Evolutionary conservation across 139 green algal species (phyloP), one percentile per base, ranked within the genome.

Genomic region (Coelastrella sp.): DNA sequence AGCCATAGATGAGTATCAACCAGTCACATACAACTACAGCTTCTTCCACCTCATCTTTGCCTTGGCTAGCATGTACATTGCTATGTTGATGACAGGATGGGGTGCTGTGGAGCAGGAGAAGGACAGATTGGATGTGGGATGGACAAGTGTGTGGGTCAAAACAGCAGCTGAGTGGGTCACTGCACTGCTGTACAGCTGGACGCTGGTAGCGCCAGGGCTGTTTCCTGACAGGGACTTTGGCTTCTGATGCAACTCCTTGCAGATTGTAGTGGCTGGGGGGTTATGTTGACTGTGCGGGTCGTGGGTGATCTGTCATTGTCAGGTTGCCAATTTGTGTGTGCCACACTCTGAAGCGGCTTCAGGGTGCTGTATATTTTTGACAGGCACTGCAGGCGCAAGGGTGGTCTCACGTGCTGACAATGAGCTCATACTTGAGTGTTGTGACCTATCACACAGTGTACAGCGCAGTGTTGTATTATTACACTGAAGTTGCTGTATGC

Each of bases 1-100:
- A 73, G 93, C 93, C 4, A 93, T 96, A 66, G 91, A 94, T 4
- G 95, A 97, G 12, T 96, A 96, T 57, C 85, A 94, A 60, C 94
- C 95, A 0, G 93, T 98, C 17, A 94, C 84, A 22, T 98, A 98
- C 95, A 97, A 96, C 95, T 98, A 98, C 93, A 88, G 82, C 24
- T 99, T 99, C 94, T 99, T 99, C 94, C 98, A 99, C 94, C 78
- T 98, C 78, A 96, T 99, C 72, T 99, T 99, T 91, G 97, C 97
- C 4, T 93, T 99, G 78, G 98, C 97, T 4, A 95, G 90, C 93
- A 97, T 98, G 94, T 99, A 99, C 93, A 95, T 99, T 35, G 97
- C 96, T 20, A 99, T 99, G 98, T 95, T 99, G 24, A 97, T 99
- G 94, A 99, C 98, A 6, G 96, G 97, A 7, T 99, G 98, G 98